A percentile compares a stretch with the other conserved stretches of the same genome.
Conservation (phyloP, 805 yeast genomes). For the Komagataella ulmi region DNA sequence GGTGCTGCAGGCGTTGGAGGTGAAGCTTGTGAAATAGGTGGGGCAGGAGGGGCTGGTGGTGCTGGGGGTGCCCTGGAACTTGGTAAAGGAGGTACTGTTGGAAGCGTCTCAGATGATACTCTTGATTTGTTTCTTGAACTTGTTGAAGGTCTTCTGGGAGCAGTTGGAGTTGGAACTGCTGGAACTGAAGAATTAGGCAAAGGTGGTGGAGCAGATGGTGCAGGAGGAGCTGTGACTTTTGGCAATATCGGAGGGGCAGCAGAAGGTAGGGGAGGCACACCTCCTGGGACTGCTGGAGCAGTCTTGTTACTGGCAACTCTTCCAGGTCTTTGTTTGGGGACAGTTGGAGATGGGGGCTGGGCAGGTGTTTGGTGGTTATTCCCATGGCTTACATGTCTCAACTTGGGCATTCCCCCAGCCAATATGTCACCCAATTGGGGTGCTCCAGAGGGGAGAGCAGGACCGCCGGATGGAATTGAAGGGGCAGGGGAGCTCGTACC, state of each 20-base stretch:
- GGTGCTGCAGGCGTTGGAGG: conserved; percentile 9
- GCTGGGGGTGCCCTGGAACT: conserved; percentile 4
- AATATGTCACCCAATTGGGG: conserved; percentile 55
- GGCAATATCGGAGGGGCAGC: conserved; percentile 11
- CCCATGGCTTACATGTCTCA: conserved; percentile 29
- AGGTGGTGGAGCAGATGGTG: conserved; percentile 9
- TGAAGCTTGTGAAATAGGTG: conserved; percentile 5
- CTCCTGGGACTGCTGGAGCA: conserved; percentile 8
- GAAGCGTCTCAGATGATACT: conserved; percentile 1
- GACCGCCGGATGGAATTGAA: conserved; percentile 8
- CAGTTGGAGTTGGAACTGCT: background rate
- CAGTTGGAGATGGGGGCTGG: conserved; percentile 5
- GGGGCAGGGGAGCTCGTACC: conserved; percentile 14
- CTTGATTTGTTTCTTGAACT: background rate
- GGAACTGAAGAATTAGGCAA: background rate
- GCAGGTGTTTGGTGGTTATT: conserved; percentile 7
- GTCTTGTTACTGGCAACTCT: background rate
- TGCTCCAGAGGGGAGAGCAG: conserved; percentile 14
- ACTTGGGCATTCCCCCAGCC: conserved; percentile 72
- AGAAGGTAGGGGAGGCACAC: conserved; percentile 8
- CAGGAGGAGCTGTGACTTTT: conserved; percentile 9
- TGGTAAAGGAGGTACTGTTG: background rate
- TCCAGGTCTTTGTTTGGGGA: background rate
- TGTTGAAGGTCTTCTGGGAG: background rate
- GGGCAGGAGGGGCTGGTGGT: conserved; percentile 7